phyloP scores from a whole-genome alignment of 208 protist genomes.

The Wallacemonas sp. region DNA sequence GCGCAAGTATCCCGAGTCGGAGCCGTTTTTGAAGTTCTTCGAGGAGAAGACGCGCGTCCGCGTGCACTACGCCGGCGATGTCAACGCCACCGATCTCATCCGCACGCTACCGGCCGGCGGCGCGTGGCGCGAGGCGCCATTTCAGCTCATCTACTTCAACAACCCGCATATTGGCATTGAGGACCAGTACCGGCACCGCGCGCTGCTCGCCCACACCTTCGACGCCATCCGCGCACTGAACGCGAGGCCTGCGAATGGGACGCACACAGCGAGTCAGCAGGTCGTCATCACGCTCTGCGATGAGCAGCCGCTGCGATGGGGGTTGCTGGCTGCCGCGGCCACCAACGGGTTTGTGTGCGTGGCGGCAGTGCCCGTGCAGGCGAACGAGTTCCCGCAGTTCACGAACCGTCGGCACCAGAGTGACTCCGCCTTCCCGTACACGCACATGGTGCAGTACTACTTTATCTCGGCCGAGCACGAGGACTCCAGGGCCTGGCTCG shows the following conservation, averaged over 20 bases:
- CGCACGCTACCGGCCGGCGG: neutral
- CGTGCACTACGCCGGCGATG: constrained; percentile 29
- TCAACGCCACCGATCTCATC: constrained; percentile 47
- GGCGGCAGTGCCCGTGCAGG: constrained; percentile 41
- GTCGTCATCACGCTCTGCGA: constrained; percentile 57
- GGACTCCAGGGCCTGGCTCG: neutral
- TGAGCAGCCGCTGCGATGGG: constrained; percentile 53
- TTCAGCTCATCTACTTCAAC: constrained; percentile 25
- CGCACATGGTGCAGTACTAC: constrained; percentile 64
- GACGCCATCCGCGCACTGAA: constrained; percentile 4
- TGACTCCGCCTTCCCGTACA: constrained; percentile 53
- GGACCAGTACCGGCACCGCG: constrained; percentile 26
- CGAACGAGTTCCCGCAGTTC: constrained; percentile 48
- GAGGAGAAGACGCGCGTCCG: constrained; percentile 38
- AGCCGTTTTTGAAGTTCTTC: constrained; percentile 49
- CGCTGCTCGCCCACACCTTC: constrained; percentile 7
- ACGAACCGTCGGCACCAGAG: constrained; percentile 54
- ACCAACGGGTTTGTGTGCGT: constrained; percentile 48
- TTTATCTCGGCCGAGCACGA: constrained; percentile 25
- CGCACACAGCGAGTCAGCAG: constrained; percentile 25
- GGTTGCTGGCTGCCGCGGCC: constrained; percentile 37
- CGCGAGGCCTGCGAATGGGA: constrained; percentile 20
- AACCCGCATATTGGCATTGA: constrained; percentile 24
- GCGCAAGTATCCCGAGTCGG: constrained; percentile 56
- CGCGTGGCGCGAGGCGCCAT: neutral